These are phyloP conservation scores for Ophiostoma piceae DNA, from an alignment of 2,329 filamentous ascomycete genomes.

Conservation along the genomic window DNA sequence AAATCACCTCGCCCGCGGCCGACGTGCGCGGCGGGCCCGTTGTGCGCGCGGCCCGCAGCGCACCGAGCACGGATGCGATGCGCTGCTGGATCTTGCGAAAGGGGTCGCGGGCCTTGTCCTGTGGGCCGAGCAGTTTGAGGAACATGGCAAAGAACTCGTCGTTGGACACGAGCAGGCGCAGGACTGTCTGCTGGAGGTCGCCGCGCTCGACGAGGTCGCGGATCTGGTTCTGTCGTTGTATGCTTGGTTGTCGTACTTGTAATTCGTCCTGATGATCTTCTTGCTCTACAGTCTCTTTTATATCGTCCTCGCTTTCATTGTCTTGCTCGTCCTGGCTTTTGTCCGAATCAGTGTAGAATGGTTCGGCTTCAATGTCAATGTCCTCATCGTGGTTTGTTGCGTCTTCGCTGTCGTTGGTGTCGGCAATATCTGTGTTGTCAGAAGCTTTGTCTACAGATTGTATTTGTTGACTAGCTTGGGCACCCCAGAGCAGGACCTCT, in stretches of 20 bases:
- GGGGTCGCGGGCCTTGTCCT: slow-evolving; percentile 42
- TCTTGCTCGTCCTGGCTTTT: not conserved
- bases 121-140: slow-evolving; percentile 41
- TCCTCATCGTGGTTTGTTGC: not conserved
- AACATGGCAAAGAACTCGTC: slow-evolving; percentile 53
- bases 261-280: not conserved
- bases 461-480: not conserved
- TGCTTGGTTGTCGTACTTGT: not conserved
- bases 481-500: slow-evolving; percentile 11
- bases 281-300: not conserved
- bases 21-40: slow-evolving; percentile 12
- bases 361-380: not conserved
- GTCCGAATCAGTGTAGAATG: not conserved
- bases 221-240: not conserved
- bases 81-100: slow-evolving; percentile 48
- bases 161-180: slow-evolving; percentile 51
- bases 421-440: not conserved
- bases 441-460: not conserved
- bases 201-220: slow-evolving; percentile 38
- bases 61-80: slow-evolving; percentile 43
- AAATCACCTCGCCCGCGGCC: slow-evolving; percentile 23
- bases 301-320: not conserved
- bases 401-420: not conserved
- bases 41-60: slow-evolving; percentile 36
- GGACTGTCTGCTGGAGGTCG: slow-evolving; percentile 48